Percentiles rank a stretch among this genome's conserved stretches.
phyloP scores from a whole-genome alignment of 495 filamentous ascomycete species.

The Xylaria curta region DNA sequence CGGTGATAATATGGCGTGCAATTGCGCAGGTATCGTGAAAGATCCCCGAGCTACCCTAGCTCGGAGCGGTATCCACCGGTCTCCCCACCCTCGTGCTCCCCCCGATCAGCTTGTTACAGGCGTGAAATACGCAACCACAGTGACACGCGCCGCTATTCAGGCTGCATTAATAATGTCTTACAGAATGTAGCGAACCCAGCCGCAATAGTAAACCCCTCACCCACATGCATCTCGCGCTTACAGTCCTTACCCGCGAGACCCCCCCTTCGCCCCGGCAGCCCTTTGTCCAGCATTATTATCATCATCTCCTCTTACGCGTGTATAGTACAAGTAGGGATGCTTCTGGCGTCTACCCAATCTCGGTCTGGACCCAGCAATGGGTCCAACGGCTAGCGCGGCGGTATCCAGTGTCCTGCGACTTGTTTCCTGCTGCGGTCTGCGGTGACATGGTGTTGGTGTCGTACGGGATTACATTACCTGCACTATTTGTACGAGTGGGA shows the following conservation, averaged over 20 bases:
- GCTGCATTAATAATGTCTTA: slow-evolving; percentile 29
- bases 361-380: not conserved
- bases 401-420: not conserved
- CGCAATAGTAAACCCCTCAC: slow-evolving; percentile 26
- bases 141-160: slow-evolving; percentile 4
- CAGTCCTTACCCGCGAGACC: not conserved
- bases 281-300: not conserved
- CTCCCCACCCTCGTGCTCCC: not conserved
- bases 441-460: not conserved
- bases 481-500: slow-evolving; percentile 5
- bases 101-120: not conserved
- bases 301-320: not conserved
- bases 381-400: not conserved
- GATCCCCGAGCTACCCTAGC: not conserved
- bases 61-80: slow-evolving; percentile 19
- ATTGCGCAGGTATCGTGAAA: slow-evolving; percentile 12
- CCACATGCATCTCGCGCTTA: slow-evolving; percentile 23
- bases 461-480: not conserved
- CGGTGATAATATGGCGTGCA: not conserved
- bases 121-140: not conserved
- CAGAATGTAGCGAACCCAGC: slow-evolving; percentile 8
- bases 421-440: not conserved
- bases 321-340: not conserved
- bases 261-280: not conserved
- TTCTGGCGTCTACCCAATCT: slow-evolving; percentile 1